Percentiles rank a stretch among this genome's conserved stretches.
Evolutionary conservation across 352 stramenopile species (phyloP).

Genomic region (Phytopythium aichiense): DNA sequence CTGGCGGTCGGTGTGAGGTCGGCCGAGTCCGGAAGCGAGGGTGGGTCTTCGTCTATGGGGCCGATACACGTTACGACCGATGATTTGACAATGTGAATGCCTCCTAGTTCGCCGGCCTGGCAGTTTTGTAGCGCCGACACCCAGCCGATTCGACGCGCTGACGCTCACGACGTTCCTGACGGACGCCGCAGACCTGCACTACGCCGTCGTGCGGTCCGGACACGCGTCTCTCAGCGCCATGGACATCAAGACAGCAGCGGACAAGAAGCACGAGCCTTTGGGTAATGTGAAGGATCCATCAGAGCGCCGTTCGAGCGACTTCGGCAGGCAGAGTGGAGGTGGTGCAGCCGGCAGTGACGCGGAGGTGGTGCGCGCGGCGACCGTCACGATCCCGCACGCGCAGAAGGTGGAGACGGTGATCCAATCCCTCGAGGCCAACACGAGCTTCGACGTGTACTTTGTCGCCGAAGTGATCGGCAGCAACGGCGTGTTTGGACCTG

Average conservation of each 20-base stretch:
- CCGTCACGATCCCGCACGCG: constrained; percentile 34
- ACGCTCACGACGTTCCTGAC: constrained; percentile 74
- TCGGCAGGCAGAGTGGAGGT: neutral
- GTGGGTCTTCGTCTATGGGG: neutral
- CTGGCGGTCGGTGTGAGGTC: neutral
- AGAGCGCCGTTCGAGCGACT: neutral
- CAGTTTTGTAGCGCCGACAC: constrained; percentile 49
- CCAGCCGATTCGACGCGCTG: constrained; percentile 36
- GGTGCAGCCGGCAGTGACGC: neutral
- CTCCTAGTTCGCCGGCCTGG: constrained; percentile 18
- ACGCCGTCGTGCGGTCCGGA: constrained; percentile 43
- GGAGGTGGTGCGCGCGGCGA: constrained; percentile 27
- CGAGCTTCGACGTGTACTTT: constrained; percentile 82
- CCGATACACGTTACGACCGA: too few species aligned
- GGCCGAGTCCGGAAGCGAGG: neutral
- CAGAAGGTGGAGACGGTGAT: constrained; percentile 54
- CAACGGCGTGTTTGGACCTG: constrained; percentile 72
- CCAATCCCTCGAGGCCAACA: constrained; percentile 40
- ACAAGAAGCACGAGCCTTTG: constrained; percentile 9
- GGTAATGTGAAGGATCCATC: neutral
- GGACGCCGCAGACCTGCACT: constrained; percentile 67
- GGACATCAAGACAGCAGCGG: constrained; percentile 40
- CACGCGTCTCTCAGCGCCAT: constrained; percentile 32
- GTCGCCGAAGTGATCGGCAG: constrained; percentile 71
- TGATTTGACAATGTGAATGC: neutral